Evolutionary conservation across 2,329 filamentous ascomycete species (phyloP).

Genomic region (Madurella fahalii): DNA sequence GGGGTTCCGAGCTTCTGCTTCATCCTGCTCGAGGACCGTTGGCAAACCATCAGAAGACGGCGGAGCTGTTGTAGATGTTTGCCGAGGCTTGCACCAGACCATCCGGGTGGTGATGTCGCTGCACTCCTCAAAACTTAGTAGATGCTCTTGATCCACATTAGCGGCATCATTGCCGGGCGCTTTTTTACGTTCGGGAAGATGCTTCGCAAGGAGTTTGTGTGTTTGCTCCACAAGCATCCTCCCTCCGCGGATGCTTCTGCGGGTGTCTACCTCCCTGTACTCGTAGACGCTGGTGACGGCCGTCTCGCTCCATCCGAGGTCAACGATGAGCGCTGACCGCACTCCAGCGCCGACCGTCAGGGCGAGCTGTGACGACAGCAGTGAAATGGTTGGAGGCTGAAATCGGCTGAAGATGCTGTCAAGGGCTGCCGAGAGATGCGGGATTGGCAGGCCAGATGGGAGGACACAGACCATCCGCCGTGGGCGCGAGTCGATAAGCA

Average conservation of each 20-base stretch:
- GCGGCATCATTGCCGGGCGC: conserved; percentile 24
- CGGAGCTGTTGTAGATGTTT: conserved; percentile 25
- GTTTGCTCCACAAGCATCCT: conserved; percentile 67
- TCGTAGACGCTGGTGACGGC: conserved; percentile 84
- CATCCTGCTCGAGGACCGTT: conserved; percentile 57
- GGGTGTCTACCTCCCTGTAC: conserved; percentile 73
- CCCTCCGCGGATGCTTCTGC: conserved; percentile 69
- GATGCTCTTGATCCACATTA: conserved; percentile 24
- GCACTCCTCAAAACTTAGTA: conserved; percentile 69
- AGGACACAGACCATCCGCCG: conserved; percentile 71
- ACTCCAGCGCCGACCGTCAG: conserved; percentile 74
- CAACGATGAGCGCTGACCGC: conserved; percentile 79
- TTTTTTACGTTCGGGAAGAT: conserved; percentile 31
- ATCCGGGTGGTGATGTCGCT: conserved; percentile 74
- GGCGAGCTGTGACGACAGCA: conserved; percentile 74
- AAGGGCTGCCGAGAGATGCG: conserved; percentile 70
- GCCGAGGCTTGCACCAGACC: conserved; percentile 65
- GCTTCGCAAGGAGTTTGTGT: conserved; percentile 56
- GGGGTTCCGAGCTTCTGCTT: conserved; percentile 35
- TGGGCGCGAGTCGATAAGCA: conserved; percentile 70
- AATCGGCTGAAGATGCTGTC: conserved; percentile 78
- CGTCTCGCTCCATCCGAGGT: conserved; percentile 91
- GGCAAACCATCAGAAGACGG: conserved; percentile 36
- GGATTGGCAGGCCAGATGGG: conserved; percentile 72
- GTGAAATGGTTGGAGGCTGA: conserved; percentile 72